These are phyloP conservation scores for Penicillium hordei DNA, from an alignment of 2,329 filamentous ascomycete genomes.

Conservation along the genomic window DNA sequence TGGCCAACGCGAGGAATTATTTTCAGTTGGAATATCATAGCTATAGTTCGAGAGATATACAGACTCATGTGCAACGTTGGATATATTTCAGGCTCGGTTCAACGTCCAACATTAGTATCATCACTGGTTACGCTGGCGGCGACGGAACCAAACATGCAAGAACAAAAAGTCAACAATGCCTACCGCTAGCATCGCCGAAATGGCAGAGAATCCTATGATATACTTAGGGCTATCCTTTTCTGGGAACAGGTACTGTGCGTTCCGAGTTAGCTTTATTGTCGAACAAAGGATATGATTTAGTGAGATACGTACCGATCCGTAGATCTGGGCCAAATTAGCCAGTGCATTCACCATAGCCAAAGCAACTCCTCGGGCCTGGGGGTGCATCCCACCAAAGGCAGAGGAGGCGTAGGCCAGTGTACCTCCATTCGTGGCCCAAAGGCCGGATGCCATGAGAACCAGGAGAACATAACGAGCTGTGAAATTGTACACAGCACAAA, in stretches of 20 bases:
- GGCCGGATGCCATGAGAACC: conserved; percentile 56
- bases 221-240: conserved; percentile 51
- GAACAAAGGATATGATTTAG: neutral
- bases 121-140: neutral
- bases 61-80: neutral
- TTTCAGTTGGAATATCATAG: neutral
- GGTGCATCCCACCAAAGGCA: conserved; percentile 52
- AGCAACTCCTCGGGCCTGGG: conserved; percentile 53
- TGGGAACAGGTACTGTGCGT: conserved; percentile 52
- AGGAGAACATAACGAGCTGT: conserved; percentile 56
- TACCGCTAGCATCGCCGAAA: conserved; percentile 35
- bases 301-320: conserved; percentile 40
- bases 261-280: neutral
- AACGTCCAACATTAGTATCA: neutral
- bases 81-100: conserved; percentile 36
- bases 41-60: neutral
- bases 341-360: conserved; percentile 56
- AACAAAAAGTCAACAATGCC: conserved; percentile 31
- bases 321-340: conserved; percentile 57
- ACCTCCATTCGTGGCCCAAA: conserved; percentile 56
- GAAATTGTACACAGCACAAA: conserved; percentile 51
- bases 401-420: conserved; percentile 54
- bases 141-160: conserved; percentile 29
- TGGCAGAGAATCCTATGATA: conserved; percentile 45
- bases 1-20: neutral